Conservation (phyloP, 2,329 filamentous ascomycete species). For the Hypoxylon sp. region DNA sequence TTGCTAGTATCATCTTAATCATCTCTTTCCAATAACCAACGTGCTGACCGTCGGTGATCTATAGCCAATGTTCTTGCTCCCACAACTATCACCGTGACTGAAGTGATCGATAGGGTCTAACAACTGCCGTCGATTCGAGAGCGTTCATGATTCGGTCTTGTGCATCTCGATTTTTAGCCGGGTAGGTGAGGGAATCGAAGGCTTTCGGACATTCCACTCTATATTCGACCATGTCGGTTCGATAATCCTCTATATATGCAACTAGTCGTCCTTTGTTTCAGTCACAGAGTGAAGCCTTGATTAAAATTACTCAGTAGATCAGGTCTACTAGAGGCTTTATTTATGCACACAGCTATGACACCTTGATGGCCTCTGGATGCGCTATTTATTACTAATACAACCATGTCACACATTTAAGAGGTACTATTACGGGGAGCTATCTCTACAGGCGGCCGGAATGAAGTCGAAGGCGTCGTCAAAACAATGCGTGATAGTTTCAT, state of each 20-base stretch:
- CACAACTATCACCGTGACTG: background rate
- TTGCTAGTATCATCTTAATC: background rate
- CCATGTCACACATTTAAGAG: background rate
- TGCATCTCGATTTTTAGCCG: background rate
- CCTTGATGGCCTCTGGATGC: background rate
- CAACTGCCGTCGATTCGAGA: background rate
- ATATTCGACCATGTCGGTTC: background rate
- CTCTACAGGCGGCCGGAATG: background rate
- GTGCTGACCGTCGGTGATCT: background rate
- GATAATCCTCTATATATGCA: background rate
- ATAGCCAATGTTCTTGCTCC: background rate
- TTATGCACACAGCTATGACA: background rate
- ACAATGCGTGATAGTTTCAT: background rate
- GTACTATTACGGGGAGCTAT: background rate
- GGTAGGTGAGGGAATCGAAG: background rate
- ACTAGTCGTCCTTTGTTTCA: background rate
- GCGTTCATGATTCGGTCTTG: background rate
- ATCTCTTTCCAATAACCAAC: background rate
- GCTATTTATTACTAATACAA: conserved; percentile 5
- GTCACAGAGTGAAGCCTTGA: background rate
- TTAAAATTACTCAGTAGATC: background rate
- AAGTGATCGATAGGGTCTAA: background rate
- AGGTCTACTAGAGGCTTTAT: background rate
- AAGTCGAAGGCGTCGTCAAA: background rate
- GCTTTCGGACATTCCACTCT: background rate